Conservation (phyloP, 2,329 filamentous ascomycete species). For the Ophiostoma triangulosporum region DNA sequence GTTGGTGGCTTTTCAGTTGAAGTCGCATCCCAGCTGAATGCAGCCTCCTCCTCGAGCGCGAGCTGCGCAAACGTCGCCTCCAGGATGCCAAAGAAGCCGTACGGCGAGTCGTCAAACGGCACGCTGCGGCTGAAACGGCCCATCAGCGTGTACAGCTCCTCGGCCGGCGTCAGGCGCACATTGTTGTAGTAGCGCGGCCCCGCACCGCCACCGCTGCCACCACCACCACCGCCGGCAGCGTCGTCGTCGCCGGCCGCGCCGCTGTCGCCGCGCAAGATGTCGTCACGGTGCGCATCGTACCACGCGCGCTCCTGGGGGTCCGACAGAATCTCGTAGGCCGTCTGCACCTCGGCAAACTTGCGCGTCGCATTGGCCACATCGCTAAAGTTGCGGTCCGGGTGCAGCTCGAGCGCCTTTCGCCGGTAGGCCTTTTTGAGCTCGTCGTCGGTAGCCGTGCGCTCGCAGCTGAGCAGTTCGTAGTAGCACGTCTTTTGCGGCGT, state of each 20-base stretch:
- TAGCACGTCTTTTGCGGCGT: conserved; percentile 53
- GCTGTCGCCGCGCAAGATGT: conserved; percentile 47
- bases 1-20: conserved; percentile 25
- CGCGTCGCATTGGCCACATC: conserved; percentile 70
- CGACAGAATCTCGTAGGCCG: conserved; percentile 90
- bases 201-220: conserved; percentile 24
- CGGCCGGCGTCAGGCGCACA: conserved; percentile 62
- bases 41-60: conserved; percentile 64
- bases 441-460: conserved; percentile 61
- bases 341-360: conserved; percentile 81
- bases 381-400: conserved; percentile 86
- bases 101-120: conserved; percentile 65
- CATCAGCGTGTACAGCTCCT: conserved; percentile 67
- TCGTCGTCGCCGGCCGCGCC: conserved; percentile 23
- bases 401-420: conserved; percentile 78
- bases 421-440: conserved; percentile 96
- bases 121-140: conserved; percentile 62
- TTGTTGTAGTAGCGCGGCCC: conserved; percentile 38
- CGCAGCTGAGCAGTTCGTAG: conserved; percentile 70
- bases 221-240: conserved; percentile 22
- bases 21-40: conserved; percentile 53
- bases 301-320: conserved; percentile 91
- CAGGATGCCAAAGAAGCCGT: conserved; percentile 74
- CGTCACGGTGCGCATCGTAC: conserved; percentile 90
- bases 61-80: conserved; percentile 67